Conservation (phyloP, 163 green algal species). For the Scenedesmus sp. region DNA sequence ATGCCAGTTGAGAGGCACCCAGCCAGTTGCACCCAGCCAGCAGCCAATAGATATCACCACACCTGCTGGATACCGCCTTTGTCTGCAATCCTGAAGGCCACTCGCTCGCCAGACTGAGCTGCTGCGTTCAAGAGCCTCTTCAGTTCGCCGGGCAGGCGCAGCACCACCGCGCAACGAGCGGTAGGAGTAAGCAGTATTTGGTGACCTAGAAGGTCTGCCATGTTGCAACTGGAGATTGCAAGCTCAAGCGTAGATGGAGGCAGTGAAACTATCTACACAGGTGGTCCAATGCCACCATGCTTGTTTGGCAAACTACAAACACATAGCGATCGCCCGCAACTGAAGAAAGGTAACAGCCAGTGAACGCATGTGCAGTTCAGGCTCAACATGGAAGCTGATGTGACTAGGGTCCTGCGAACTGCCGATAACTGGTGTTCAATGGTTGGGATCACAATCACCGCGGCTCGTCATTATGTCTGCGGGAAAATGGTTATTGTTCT, state of each 20-base stretch:
- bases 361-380: not conserved
- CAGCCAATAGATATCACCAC: not conserved
- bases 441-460: too few relatives aligned
- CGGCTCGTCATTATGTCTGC: too few relatives aligned
- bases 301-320: not conserved
- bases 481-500: too few relatives aligned
- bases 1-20: not conserved
- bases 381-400: not conserved
- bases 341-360: not conserved
- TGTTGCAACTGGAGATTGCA: not conserved
- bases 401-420: not conserved
- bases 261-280: not conserved
- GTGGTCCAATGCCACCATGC: not conserved
- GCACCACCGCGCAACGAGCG: not conserved
- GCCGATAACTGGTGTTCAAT: not conserved
- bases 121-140: conserved; percentile 4
- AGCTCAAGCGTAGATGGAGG: not conserved
- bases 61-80: not conserved
- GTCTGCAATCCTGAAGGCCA: not conserved
- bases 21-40: not conserved
- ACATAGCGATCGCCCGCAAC: not conserved
- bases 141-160: not conserved
- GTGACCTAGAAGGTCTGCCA: conserved; percentile 17
- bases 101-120: not conserved
- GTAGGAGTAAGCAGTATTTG: not conserved